phyloP scores from a whole-genome alignment of 2,329 filamentous ascomycete genomes.

The Pyricularia sp. region DNA sequence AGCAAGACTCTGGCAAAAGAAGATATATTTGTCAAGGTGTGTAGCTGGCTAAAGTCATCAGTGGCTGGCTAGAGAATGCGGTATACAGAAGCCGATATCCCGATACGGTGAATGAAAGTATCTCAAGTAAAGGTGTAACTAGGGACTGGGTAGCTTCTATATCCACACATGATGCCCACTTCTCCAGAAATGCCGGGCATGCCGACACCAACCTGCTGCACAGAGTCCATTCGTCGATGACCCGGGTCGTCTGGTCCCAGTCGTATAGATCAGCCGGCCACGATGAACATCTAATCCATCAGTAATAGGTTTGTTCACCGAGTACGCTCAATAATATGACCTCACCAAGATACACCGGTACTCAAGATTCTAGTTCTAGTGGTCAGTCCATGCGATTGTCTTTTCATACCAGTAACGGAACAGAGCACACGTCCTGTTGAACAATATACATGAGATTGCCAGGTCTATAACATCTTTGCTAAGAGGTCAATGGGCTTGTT shows the following conservation, averaged over 20 bases:
- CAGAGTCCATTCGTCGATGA: slow-evolving; percentile 86
- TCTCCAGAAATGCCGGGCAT: slow-evolving; percentile 62
- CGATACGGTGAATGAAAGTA: neutral
- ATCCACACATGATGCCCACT: slow-evolving; percentile 19
- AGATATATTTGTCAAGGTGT: neutral
- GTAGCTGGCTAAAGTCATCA: neutral
- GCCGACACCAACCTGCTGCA: slow-evolving; percentile 59
- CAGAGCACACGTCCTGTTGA: too few species aligned
- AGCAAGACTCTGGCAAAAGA: neutral
- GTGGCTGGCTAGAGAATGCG: neutral
- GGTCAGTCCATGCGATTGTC: too few species aligned
- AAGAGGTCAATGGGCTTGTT: too few species aligned
- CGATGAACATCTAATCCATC: too few species aligned
- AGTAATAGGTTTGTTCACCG: too few species aligned
- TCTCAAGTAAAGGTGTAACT: neutral
- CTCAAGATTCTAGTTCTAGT: too few species aligned
- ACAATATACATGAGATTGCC: too few species aligned
- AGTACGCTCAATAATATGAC: too few species aligned
- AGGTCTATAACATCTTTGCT: too few species aligned
- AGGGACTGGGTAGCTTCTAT: neutral
- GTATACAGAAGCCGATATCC: neutral
- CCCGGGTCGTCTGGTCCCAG: slow-evolving; percentile 49
- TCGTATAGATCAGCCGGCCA: slow-evolving; percentile 83
- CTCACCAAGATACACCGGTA: too few species aligned
- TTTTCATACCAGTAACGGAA: too few species aligned